phyloP scores from a whole-genome alignment of 2,329 filamentous ascomycete species.

The Cordyceps cicadae region DNA sequence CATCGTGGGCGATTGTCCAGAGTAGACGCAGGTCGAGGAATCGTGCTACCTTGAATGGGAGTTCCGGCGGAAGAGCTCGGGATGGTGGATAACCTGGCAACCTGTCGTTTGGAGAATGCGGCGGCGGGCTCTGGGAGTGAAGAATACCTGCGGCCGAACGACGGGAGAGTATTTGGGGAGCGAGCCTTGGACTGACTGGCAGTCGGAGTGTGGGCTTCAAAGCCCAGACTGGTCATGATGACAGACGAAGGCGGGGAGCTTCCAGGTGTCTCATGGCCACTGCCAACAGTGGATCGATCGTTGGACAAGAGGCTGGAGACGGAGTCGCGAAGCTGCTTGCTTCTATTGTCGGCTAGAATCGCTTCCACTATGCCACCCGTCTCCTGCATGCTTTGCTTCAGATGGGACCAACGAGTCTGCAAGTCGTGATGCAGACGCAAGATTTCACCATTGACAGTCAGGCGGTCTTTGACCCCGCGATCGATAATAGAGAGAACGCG shows the following conservation, averaged over 20 bases:
- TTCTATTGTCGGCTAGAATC: constrained; percentile 51
- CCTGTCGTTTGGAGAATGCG: constrained; percentile 31
- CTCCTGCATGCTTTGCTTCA: constrained; percentile 69
- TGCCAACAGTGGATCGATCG: constrained; percentile 63
- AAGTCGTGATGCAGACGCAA: constrained; percentile 78
- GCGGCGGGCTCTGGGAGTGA: constrained; percentile 39
- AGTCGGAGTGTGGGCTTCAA: constrained; percentile 39
- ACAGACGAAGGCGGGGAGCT: constrained; percentile 57
- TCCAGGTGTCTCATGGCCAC: constrained; percentile 61
- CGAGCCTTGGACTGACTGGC: constrained; percentile 41
- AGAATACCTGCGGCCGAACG: constrained; percentile 37
- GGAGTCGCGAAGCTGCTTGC: constrained; percentile 78
- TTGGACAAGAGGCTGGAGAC: constrained; percentile 87
- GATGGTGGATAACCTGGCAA: constrained; percentile 38
- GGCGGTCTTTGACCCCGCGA: constrained; percentile 86
- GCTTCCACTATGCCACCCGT: constrained; percentile 72
- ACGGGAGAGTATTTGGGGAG: constrained; percentile 37
- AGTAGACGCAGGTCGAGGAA: constrained; percentile 38
- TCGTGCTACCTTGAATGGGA: constrained; percentile 27
- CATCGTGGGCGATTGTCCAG: constrained; percentile 58
- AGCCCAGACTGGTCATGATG: constrained; percentile 48
- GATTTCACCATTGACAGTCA: constrained; percentile 95
- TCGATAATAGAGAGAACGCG: constrained; percentile 88
- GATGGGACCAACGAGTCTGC: constrained; percentile 67
- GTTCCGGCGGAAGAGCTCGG: constrained; percentile 44